Base-by-base conservation (phyloP, 805 yeast genomes). In the Priceomyces haplophilus region DNA sequence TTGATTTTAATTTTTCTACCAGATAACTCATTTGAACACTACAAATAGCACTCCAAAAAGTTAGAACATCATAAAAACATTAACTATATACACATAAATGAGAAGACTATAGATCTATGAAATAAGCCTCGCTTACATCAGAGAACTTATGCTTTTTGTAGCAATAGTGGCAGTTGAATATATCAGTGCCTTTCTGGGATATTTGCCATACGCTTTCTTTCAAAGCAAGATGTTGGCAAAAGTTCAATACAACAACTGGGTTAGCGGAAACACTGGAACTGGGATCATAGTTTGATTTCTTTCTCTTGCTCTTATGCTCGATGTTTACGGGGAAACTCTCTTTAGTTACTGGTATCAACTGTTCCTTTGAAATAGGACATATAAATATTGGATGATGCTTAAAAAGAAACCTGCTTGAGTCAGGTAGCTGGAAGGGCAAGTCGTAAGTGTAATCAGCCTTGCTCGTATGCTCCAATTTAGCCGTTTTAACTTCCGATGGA, bases 351-450 rank as follows among this genome's bases (percentile, higher is more conserved):
- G 75, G 75, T 29, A 67, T 51, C 19, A 67, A 48, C 44, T 70
- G 75, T 42, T 70, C 75, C 46, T 69, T 67, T 3, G 74, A 64
- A 10, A 70, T 68, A 3, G 75, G 75, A 47, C 75, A 70, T n/a
- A 69, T 67, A 51, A 70, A 70, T 10, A 70, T 68, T 3, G 75
- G 73, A 51, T 70, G 75, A 51, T 64, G 63, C 25, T 61, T 59
- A 53, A 70, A 70, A 20, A 69, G 52, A 41, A 68, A 67, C 41
- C 69, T 50, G 49, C 61, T 64, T 11, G 66, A 53, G 44, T 69
- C 72, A 0, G 73, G 70, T 16, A 70, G 50, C 48, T 65, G 72
- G 50, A 70, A 70, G 7, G 75, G 75, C 32, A 70, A 48, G 43
- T 70, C 75, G 38, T 38, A 61, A 18, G 46, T 52, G 47, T 47